A percentile compares a stretch with the other conserved stretches of the same genome.
These are phyloP conservation scores for Candida oleophila DNA, from an alignment of 805 yeast genomes.

Conservation along the genomic window DNA sequence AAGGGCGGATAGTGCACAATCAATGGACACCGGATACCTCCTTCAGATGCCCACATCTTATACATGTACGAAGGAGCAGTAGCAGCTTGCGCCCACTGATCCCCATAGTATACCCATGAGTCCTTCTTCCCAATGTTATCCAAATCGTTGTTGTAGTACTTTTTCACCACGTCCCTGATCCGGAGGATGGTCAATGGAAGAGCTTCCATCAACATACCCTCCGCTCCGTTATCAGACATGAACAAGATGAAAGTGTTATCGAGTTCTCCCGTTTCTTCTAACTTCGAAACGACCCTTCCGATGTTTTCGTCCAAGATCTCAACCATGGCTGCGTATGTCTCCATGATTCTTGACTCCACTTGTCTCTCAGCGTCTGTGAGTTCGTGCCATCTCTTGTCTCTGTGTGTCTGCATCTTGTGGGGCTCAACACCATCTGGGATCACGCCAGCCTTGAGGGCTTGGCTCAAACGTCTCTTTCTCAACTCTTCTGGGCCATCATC, in stretches of 20 bases:
- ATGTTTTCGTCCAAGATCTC: slow-evolving; percentile 51
- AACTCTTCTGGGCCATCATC: slow-evolving; percentile 49
- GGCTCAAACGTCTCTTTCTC: slow-evolving; percentile 36
- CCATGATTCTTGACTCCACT: slow-evolving; percentile 47
- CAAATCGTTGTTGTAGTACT: slow-evolving; percentile 40
- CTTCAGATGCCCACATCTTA: slow-evolving; percentile 60
- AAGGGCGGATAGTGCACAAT: slow-evolving; percentile 45
- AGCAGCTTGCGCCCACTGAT: slow-evolving; percentile 64
- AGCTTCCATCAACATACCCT: slow-evolving; percentile 58
- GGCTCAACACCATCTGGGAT: slow-evolving; percentile 44
- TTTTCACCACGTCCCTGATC: slow-evolving; percentile 22
- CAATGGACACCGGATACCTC: slow-evolving; percentile 59
- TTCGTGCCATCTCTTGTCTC: slow-evolving; percentile 44
- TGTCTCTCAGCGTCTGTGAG: slow-evolving; percentile 35
- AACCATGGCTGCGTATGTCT: slow-evolving; percentile 64
- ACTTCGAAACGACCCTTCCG: slow-evolving; percentile 45
- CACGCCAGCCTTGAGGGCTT: slow-evolving; percentile 46
- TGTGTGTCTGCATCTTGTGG: slow-evolving; percentile 42
- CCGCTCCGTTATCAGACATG: slow-evolving; percentile 67
- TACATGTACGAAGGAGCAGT: slow-evolving; percentile 56
- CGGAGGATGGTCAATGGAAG: slow-evolving; percentile 40
- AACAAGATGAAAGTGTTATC: slow-evolving; percentile 58
- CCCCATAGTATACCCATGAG: slow-evolving; percentile 53
- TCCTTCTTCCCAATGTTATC: slow-evolving; percentile 49
- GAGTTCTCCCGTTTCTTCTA: slow-evolving; percentile 42